A percentile compares a stretch with the other conserved stretches of the same genome.
These are phyloP conservation scores for Stachybotrys elegans DNA, from an alignment of 2,329 filamentous ascomycete species.

Conservation along the genomic window DNA sequence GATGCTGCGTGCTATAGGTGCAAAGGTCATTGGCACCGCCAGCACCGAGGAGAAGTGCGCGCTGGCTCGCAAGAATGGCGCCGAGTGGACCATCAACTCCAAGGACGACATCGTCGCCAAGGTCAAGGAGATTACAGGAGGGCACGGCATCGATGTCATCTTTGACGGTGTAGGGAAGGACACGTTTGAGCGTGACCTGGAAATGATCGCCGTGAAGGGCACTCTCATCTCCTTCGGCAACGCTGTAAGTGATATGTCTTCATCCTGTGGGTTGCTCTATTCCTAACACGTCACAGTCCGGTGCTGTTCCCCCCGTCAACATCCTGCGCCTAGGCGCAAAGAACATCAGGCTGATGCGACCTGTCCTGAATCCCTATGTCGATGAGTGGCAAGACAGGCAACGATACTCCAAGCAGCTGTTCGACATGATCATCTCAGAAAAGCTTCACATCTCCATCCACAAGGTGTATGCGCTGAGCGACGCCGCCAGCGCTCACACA, in stretches of 20 bases:
- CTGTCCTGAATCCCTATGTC: constrained; percentile 67
- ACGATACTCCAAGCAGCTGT: constrained; percentile 65
- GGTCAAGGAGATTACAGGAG: constrained; percentile 65
- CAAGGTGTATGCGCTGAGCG: constrained; percentile 69
- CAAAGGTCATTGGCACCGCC: constrained; percentile 74
- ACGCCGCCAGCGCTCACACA: constrained; percentile 66
- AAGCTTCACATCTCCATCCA: constrained; percentile 71
- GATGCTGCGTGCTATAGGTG: constrained; percentile 66
- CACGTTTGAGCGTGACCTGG: constrained; percentile 75
- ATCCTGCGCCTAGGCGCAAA: constrained; percentile 59
- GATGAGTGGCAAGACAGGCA: constrained; percentile 65
- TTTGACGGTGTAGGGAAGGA: constrained; percentile 83
- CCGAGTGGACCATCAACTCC: constrained; percentile 69
- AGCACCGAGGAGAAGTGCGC: constrained; percentile 67
- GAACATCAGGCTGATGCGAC: constrained; percentile 73
- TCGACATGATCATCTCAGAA: constrained; percentile 62
- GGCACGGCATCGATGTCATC: constrained; percentile 68
- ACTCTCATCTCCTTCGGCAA: constrained; percentile 77
- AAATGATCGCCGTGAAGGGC: constrained; percentile 72
- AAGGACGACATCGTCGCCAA: constrained; percentile 50
- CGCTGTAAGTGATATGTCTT: constrained; percentile 44
- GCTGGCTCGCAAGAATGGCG: constrained; percentile 65
- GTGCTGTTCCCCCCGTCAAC: constrained; percentile 66
- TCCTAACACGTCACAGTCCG: constrained; percentile 49
- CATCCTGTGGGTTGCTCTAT: too few relatives aligned